Evolutionary conservation across 1,284 basidiomycete species (phyloP).

Genomic region (Sanghuangporus weigelae): DNA sequence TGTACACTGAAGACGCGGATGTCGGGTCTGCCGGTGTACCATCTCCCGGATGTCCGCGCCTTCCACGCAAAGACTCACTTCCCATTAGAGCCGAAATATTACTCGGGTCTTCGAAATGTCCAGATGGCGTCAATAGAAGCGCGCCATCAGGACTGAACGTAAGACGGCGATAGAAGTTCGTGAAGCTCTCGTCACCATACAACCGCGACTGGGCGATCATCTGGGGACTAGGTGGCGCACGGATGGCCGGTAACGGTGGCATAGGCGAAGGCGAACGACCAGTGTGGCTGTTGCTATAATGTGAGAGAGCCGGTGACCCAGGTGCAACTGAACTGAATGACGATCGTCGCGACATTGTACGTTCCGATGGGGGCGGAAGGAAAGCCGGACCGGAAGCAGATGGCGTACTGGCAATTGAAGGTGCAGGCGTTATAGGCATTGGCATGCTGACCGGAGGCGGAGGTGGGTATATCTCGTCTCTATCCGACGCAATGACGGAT

Average conservation of each 20-base stretch:
- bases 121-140: constrained; percentile 90
- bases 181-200: constrained; percentile 94
- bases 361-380: constrained; percentile 64
- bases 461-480: constrained; percentile 27
- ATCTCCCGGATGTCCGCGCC: constrained; percentile 46
- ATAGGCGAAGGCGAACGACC: constrained; percentile 88
- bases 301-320: constrained; percentile 51
- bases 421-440: constrained; percentile 60
- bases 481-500: constrained; percentile 46
- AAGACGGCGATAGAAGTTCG: constrained; percentile 92
- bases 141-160: constrained; percentile 95
- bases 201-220: constrained; percentile 58
- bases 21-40: constrained; percentile 25
- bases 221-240: constrained; percentile 46
- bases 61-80: constrained; percentile 41
- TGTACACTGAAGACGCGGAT: constrained; percentile 74
- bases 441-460: constrained; percentile 32
- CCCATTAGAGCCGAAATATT: constrained; percentile 36
- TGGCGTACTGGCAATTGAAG: constrained; percentile 51
- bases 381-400: constrained; percentile 55
- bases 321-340: constrained; percentile 85
- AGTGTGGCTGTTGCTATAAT: constrained; percentile 47
- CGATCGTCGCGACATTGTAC: constrained; percentile 72
- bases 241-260: constrained; percentile 85
- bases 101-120: constrained; percentile 90